Percentiles rank a stretch among this genome's conserved stretches.
These are phyloP conservation scores for Leccinellum rugosiceps DNA, from an alignment of 768 basidiomycete genomes.

Conservation along the genomic window DNA sequence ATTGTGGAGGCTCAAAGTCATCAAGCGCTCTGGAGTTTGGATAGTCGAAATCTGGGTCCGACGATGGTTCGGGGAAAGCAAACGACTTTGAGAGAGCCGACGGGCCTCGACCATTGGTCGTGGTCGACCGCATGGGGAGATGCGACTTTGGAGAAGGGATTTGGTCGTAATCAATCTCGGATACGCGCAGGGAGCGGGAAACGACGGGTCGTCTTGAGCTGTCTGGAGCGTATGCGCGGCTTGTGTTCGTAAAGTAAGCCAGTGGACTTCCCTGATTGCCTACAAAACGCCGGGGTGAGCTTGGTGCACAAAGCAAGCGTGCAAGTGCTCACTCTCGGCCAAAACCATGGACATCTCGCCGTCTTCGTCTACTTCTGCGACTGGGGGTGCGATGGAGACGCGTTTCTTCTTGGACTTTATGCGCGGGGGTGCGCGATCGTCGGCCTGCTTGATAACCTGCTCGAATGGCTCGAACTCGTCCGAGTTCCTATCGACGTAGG, in stretches of 20 bases:
- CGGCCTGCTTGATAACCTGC: slow-evolving; percentile 66
- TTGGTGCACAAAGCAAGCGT: neutral
- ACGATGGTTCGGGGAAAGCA: slow-evolving; percentile 19
- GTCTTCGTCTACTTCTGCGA: slow-evolving; percentile 45
- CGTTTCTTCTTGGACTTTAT: slow-evolving; percentile 52
- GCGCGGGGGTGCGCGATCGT: slow-evolving; percentile 59
- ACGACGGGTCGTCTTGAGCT: slow-evolving; percentile 34
- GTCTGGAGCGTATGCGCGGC: slow-evolving; percentile 39
- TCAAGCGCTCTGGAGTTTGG: slow-evolving; percentile 20
- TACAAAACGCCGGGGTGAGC: slow-evolving; percentile 9
- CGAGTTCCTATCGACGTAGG: slow-evolving; percentile 65
- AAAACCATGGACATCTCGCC: slow-evolving; percentile 81
- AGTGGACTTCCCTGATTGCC: slow-evolving; percentile 32
- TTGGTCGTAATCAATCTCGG: slow-evolving; percentile 58
- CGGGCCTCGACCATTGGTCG: slow-evolving; percentile 34
- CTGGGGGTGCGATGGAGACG: slow-evolving; percentile 33
- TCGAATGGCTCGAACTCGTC: slow-evolving; percentile 85
- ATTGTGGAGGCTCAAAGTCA: slow-evolving; percentile 24
- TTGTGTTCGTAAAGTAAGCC: slow-evolving; percentile 35
- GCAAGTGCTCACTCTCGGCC: slow-evolving; percentile 55
- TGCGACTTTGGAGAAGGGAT: slow-evolving; percentile 56
- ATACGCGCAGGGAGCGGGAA: slow-evolving; percentile 48
- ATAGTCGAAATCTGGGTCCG: slow-evolving; percentile 26
- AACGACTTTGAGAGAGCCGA: slow-evolving; percentile 32
- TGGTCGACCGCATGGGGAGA: slow-evolving; percentile 28